Evolutionary conservation across 2,329 filamentous ascomycete species (phyloP).

Genomic region (Botrytis hyacinthi): DNA sequence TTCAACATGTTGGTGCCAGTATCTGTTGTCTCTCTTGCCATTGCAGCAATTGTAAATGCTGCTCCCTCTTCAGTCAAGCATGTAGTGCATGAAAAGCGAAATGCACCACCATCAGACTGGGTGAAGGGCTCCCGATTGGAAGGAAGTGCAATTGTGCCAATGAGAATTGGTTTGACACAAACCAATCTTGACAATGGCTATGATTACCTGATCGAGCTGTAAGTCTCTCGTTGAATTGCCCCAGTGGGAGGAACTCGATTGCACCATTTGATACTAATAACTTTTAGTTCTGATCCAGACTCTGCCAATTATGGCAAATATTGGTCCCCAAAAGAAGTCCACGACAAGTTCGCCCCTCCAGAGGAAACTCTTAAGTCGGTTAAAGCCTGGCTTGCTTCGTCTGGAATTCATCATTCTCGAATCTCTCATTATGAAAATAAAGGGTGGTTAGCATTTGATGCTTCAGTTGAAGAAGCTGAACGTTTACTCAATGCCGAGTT

Average conservation of each 20-base stretch:
- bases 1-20: constrained; percentile 22
- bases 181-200: constrained; percentile 45
- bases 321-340: constrained; percentile 27
- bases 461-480: constrained; percentile 39
- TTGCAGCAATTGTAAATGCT: constrained; percentile 23
- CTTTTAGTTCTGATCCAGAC: constrained; percentile 29
- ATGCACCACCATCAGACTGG: constrained; percentile 25
- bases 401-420: constrained; percentile 37
- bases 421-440: constrained; percentile 38
- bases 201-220: constrained; percentile 43
- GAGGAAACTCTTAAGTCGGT: constrained; percentile 35
- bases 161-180: constrained; percentile 47
- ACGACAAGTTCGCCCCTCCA: constrained; percentile 39
- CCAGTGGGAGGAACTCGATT: neutral
- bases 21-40: constrained; percentile 19
- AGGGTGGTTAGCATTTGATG: constrained; percentile 42
- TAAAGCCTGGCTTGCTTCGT: constrained; percentile 38
- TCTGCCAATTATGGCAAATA: constrained; percentile 29
- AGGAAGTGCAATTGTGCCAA: constrained; percentile 39
- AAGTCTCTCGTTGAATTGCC: neutral
- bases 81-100: constrained; percentile 29
- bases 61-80: constrained; percentile 22
- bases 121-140: constrained; percentile 27
- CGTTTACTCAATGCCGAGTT: constrained; percentile 39
- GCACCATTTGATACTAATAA: neutral